phyloP scores from a whole-genome alignment of 306 rosid species.

The Psophocarpus tetragonolobus region DNA sequence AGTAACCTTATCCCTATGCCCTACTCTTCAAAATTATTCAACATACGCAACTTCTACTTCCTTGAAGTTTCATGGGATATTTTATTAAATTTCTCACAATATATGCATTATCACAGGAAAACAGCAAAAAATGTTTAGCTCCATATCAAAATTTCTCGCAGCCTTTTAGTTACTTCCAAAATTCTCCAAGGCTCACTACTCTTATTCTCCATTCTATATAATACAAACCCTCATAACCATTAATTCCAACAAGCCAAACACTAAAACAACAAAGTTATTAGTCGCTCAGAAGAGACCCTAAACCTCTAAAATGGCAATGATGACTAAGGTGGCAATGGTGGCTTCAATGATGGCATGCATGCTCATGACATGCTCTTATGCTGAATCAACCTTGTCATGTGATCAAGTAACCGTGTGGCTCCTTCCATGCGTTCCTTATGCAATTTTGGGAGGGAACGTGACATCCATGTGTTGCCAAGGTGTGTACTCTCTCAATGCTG shows the following conservation, averaged over 20 bases:
- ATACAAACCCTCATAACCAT: constrained; percentile 27
- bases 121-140: background rate
- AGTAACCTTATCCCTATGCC: background rate
- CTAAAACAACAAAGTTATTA: background rate
- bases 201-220: constrained; percentile 35
- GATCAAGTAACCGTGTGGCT: constrained; percentile 46
- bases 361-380: constrained; percentile 14
- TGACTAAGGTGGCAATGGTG: constrained; percentile 18
- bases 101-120: background rate
- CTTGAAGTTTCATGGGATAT: background rate
- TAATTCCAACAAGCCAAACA: background rate
- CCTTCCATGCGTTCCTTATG: constrained; percentile 64
- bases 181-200: background rate
- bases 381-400: constrained; percentile 45
- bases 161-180: background rate
- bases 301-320: constrained; percentile 20
- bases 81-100: constrained; percentile 8
- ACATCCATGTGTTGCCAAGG: constrained; percentile 62
- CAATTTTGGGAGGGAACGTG: constrained; percentile 55
- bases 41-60: constrained; percentile 12
- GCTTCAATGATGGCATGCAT: constrained; percentile 34
- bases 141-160: background rate
- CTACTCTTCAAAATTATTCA: background rate
- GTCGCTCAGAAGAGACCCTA: background rate
- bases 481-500: constrained; percentile 45